A percentile compares a stretch with the other conserved stretches of the same genome.
phyloP scores from a whole-genome alignment of 441 rosid species.

The Mallotus japonicus region DNA sequence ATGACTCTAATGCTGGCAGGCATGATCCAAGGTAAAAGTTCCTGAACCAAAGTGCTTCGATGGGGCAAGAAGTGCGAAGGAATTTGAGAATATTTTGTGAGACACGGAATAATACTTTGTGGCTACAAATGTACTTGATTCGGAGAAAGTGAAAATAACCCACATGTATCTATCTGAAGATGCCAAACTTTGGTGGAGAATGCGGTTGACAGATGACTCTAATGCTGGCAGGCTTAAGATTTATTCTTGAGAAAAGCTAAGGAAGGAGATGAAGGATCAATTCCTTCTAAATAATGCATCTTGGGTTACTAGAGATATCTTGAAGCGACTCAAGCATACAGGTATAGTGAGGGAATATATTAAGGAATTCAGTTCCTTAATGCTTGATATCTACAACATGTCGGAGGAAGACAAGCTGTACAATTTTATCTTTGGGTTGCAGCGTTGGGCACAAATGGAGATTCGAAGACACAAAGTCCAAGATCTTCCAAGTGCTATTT shows the following conservation, averaged over 20 bases:
- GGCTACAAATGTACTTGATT: too few species aligned
- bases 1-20: background rate
- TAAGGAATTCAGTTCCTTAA: background rate
- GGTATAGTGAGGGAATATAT: background rate
- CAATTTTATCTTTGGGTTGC: too few species aligned
- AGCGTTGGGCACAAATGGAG: too few species aligned
- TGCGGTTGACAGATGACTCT: background rate
- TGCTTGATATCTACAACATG: background rate
- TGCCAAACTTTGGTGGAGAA: background rate
- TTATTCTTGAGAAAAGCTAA: background rate
- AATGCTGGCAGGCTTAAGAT: background rate
- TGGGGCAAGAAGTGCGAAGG: background rate
- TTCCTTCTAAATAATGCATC: background rate
- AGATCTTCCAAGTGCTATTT: too few species aligned
- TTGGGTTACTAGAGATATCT: background rate
- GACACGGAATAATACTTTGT: background rate
- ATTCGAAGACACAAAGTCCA: too few species aligned
- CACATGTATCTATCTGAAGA: background rate
- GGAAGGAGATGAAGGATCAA: background rate
- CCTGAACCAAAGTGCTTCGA: too few species aligned
- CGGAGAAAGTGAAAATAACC: background rate
- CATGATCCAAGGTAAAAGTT: background rate
- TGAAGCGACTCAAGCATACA: background rate
- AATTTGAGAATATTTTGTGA: background rate
- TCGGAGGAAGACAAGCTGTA: background rate